Base-by-base conservation (phyloP, 1,139 yeast genomes). In the Taphrina pruni region DNA sequence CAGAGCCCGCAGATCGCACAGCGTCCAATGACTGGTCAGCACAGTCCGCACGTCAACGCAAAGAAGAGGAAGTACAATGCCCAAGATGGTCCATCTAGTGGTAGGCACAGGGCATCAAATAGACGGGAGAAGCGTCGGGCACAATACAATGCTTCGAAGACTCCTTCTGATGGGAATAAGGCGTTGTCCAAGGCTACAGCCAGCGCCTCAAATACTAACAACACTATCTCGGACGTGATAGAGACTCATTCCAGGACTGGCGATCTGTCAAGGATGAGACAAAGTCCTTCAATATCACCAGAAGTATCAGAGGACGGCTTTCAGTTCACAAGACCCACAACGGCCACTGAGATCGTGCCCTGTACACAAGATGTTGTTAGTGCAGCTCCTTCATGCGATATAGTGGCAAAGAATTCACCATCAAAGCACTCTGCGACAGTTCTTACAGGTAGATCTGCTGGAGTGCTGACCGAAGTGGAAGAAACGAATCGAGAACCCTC, bases 91-190 rank as follows among this genome's bases (percentile, higher is more conserved):
- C 48, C 48, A 17, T 45, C 48, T 45, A 6, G 48, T n/a, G 20
- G 48, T 7, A 4, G 54, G 9, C 32, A 21, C 12, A 8, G 54
- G 36, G 12, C 36, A 8, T 50, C 54, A 8, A 50, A 50, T 8
- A 50, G 36, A n/a, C 54, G 54, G 8, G 54, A 50, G 54, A 8
- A 26, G 21, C 54, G 54, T 11, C 54, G 54, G 36, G 54, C 54
- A 21, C 54, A 21, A 50, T 6, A 9, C 11, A n/a, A 20, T 8
- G n/a, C 21, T 14, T 4, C 9, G 48, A 12, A 45, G n/a, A 7
- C n/a, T 8, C 20, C 20, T 14, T 45, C 48, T 12, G 20, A 12
- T 45, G 48, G 2, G 5, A 11, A 26, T 4, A 26, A 26, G 32
- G 4, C 32, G 4, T 26, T 26, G 32, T 4, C 48, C 12, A n/a